These are phyloP conservation scores for Plectosphaerella plurivora DNA, from an alignment of 2,329 filamentous ascomycete species.

Conservation along the genomic window DNA sequence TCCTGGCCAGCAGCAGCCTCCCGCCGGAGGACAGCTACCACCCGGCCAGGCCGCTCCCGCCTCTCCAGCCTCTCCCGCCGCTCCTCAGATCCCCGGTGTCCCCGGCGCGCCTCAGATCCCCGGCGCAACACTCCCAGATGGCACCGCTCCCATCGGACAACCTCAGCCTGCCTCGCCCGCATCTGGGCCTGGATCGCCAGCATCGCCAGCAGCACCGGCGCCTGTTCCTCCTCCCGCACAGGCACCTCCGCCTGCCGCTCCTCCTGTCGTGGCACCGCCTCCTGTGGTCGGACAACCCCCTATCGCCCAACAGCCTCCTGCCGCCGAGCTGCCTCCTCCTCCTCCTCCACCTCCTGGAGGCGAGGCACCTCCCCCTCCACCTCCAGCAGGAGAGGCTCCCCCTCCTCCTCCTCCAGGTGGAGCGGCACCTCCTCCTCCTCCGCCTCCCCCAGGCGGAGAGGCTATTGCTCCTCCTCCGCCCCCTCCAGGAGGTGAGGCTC, in stretches of 20 bases:
- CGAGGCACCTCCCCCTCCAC: not conserved
- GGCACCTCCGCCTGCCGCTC: not conserved
- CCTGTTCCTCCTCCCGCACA: not conserved
- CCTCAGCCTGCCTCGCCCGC: not conserved
- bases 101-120: not conserved
- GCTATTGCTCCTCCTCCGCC: not conserved
- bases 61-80: not conserved
- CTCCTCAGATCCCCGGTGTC: not conserved
- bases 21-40: too few species aligned
- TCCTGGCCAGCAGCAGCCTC: not conserved
- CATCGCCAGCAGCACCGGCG: not conserved
- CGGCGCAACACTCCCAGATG: not conserved
- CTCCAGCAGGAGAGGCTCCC: not conserved
- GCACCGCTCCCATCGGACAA: not conserved
- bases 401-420: not conserved
- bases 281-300: not conserved
- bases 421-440: not conserved
- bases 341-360: not conserved
- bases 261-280: not conserved
- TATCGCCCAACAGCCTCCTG: not conserved
- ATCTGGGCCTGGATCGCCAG: not conserved
- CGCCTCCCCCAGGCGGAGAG: not conserved
- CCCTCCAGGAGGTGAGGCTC: not conserved
- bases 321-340: not conserved
- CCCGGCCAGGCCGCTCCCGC: not conserved